phyloP scores from a whole-genome alignment of 495 filamentous ascomycete genomes.

The Penicillium robsamsonii region DNA sequence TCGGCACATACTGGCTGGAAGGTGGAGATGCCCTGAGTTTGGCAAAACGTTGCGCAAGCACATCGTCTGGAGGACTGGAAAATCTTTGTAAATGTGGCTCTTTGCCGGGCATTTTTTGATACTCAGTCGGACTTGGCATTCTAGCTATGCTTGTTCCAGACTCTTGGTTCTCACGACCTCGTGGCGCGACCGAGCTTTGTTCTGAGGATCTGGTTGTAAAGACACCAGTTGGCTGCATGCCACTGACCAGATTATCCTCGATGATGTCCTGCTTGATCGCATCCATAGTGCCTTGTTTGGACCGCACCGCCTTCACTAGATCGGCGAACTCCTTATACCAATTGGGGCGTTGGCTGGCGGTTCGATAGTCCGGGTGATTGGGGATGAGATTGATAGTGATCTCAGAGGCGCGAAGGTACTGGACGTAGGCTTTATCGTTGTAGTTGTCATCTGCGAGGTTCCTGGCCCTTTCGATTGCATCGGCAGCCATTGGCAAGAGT shows the following conservation, averaged over 20 bases:
- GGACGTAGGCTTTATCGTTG: conserved; percentile 64
- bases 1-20: conserved; percentile 28
- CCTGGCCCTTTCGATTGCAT: conserved; percentile 38
- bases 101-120: conserved; percentile 27
- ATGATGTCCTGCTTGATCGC: conserved; percentile 45
- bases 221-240: conserved; percentile 30
- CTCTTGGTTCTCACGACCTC: conserved; percentile 28
- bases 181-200: conserved; percentile 9
- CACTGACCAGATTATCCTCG: conserved; percentile 41
- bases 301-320: conserved; percentile 46
- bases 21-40: conserved; percentile 34
- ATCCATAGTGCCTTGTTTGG: conserved; percentile 49
- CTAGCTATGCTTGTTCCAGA: conserved; percentile 22
- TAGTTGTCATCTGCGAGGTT: conserved; percentile 46
- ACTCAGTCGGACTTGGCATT: conserved; percentile 48
- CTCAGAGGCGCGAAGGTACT: conserved; percentile 77
- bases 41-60: conserved; percentile 49
- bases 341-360: conserved; percentile 30
- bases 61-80: conserved; percentile 35
- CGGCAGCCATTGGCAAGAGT: conserved; percentile 35
- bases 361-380: conserved; percentile 61
- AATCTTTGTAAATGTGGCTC: conserved; percentile 23
- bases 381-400: conserved; percentile 75
- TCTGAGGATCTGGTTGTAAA: conserved; percentile 14
- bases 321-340: conserved; percentile 45